Evolutionary conservation across 2,329 filamentous ascomycete species (phyloP).

Genomic region (Piedraia hortae): DNA sequence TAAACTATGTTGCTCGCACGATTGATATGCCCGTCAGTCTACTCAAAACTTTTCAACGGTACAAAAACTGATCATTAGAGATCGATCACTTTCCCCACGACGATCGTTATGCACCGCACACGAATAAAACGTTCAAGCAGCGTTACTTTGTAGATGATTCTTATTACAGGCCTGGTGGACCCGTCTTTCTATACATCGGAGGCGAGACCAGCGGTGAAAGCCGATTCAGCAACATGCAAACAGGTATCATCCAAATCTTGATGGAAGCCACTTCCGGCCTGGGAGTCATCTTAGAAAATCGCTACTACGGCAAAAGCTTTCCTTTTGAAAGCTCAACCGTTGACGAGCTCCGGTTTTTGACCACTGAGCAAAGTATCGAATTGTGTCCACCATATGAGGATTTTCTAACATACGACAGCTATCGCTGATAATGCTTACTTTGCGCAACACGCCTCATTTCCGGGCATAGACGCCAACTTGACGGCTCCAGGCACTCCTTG

Average conservation of each 20-base stretch:
- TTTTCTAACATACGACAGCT: too few species aligned
- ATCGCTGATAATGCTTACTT: slow-evolving; percentile 63
- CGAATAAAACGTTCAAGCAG: slow-evolving; percentile 35
- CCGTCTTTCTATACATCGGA: slow-evolving; percentile 47
- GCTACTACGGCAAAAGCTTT: slow-evolving; percentile 59
- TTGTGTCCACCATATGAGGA: too few species aligned
- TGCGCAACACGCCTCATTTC: slow-evolving; percentile 41
- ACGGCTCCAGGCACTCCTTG: slow-evolving; percentile 39
- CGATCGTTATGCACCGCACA: slow-evolving; percentile 49
- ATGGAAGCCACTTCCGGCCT: slow-evolving; percentile 44
- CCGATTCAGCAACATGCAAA: slow-evolving; percentile 42
- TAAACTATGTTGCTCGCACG: too few species aligned
- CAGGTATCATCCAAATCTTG: slow-evolving; percentile 48
- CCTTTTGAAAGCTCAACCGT: slow-evolving; percentile 38
- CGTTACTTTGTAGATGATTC: slow-evolving; percentile 64
- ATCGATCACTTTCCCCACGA: slow-evolving; percentile 72
- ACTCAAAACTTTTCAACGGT: too few species aligned
- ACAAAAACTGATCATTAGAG: too few species aligned
- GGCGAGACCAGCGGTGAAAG: slow-evolving; percentile 40
- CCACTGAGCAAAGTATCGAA: slow-evolving; percentile 64
- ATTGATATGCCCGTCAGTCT: too few species aligned
- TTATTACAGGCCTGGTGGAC: slow-evolving; percentile 49
- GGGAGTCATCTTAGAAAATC: slow-evolving; percentile 59
- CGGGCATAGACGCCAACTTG: slow-evolving; percentile 39
- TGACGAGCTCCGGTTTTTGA: slow-evolving; percentile 50